Evolutionary conservation across 2,329 filamentous ascomycete genomes (phyloP).

Genomic region (Penicillium sp.): DNA sequence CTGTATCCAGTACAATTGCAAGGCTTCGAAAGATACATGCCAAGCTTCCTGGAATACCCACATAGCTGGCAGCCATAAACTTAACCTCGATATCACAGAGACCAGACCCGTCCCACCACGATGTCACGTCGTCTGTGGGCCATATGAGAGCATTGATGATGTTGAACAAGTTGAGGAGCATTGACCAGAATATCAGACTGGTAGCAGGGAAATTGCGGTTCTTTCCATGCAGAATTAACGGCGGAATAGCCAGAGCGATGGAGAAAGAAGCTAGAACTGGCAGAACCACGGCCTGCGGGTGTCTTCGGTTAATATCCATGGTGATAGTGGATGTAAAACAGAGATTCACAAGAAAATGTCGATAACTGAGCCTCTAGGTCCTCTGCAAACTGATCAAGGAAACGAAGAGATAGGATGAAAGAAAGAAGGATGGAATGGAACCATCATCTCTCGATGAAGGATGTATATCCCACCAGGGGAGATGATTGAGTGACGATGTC

Average conservation of each 20-base stretch:
- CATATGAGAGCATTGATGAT: slow-evolving; percentile 64
- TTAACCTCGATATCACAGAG: slow-evolving; percentile 66
- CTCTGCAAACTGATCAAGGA: background rate
- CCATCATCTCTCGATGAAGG: background rate
- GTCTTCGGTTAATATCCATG: slow-evolving; percentile 15
- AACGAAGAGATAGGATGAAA: background rate
- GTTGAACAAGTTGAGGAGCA: slow-evolving; percentile 57
- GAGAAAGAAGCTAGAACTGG: slow-evolving; percentile 51
- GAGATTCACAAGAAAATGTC: background rate
- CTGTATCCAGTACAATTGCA: slow-evolving; percentile 59
- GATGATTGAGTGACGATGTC: background rate
- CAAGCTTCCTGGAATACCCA: slow-evolving; percentile 54
- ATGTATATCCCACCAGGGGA: background rate
- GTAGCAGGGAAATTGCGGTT: slow-evolving; percentile 61
- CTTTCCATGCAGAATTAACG: slow-evolving; percentile 59
- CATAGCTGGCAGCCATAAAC: slow-evolving; percentile 52
- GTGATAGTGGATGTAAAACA: background rate
- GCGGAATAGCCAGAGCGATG: slow-evolving; percentile 54
- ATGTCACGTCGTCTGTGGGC: slow-evolving; percentile 54
- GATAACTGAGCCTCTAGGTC: background rate
- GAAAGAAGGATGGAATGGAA: background rate
- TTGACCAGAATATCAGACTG: slow-evolving; percentile 56
- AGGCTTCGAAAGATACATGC: slow-evolving; percentile 61
- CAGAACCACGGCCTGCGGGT: slow-evolving; percentile 42
- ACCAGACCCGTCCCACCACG: slow-evolving; percentile 58